These are phyloP conservation scores for Zygosaccharomyces kombuchaensis DNA, from an alignment of 805 yeast species.

Conservation along the genomic window DNA sequence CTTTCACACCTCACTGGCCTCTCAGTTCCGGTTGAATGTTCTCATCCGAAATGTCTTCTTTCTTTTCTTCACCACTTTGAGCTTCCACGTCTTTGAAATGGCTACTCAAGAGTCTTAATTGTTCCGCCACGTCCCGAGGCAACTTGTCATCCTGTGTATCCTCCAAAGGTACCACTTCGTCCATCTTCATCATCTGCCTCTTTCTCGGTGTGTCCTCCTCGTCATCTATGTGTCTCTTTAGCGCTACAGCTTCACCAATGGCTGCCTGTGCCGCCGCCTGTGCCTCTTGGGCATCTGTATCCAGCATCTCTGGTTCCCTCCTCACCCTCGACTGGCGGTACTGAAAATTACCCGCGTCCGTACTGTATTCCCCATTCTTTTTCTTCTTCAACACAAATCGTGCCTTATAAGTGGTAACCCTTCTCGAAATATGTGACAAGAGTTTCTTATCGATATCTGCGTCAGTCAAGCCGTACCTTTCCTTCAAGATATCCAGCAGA, in stretches of 20 bases:
- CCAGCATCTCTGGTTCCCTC: conserved; percentile 13
- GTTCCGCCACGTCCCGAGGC: conserved; percentile 36
- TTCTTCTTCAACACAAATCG: conserved; percentile 34
- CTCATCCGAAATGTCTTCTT: conserved; percentile 31
- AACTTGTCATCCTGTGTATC: conserved; percentile 32
- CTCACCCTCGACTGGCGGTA: conserved; percentile 4
- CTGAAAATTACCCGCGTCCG: conserved; percentile 7
- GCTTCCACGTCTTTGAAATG: conserved; percentile 35
- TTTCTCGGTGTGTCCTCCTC: conserved; percentile 18
- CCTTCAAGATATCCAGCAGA: conserved; percentile 28
- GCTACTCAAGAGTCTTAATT: conserved; percentile 32
- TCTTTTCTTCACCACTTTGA: conserved; percentile 17
- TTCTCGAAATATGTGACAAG: conserved; percentile 30
- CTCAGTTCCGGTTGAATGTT: conserved; percentile 37
- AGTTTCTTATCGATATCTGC: conserved; percentile 32
- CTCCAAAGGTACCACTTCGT: conserved; percentile 22
- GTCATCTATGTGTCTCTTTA: conserved; percentile 19
- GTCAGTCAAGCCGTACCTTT: conserved; percentile 30
- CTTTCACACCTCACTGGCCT: conserved; percentile 20
- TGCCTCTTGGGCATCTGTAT: conserved; percentile 19
- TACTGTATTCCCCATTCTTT: conserved; percentile 31
- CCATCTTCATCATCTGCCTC: conserved; percentile 17
- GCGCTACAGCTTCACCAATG: conserved; percentile 21
- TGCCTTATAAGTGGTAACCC: conserved; percentile 36
- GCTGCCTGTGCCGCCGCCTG: conserved; percentile 31